These are phyloP conservation scores for Ophiostoma novo-ulmi DNA, from an alignment of 2,329 filamentous ascomycete genomes.

Conservation along the genomic window DNA sequence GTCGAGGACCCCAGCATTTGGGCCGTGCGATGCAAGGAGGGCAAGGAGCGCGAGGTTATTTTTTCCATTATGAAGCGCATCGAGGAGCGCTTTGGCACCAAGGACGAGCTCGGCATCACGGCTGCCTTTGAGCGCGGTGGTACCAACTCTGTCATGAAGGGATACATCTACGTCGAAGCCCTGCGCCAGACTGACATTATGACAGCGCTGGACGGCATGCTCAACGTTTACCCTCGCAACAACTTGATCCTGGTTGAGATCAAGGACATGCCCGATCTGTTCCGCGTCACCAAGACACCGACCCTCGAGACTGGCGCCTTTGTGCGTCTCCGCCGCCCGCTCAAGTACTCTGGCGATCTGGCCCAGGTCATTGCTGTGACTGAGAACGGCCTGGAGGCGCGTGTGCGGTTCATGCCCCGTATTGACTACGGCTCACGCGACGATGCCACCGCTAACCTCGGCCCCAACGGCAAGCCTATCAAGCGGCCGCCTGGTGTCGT, in stretches of 20 bases:
- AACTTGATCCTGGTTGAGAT: constrained; percentile 88
- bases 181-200: constrained; percentile 80
- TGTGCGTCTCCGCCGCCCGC: constrained; percentile 76
- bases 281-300: constrained; percentile 82
- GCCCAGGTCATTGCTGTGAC: constrained; percentile 90
- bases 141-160: constrained; percentile 75
- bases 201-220: constrained; percentile 73
- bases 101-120: constrained; percentile 77
- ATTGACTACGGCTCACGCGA: constrained; percentile 88
- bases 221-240: constrained; percentile 82
- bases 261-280: constrained; percentile 95
- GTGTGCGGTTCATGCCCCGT: constrained; percentile 80
- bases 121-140: constrained; percentile 86
- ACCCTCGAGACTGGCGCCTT: constrained; percentile 82
- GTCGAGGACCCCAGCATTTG: constrained; percentile 96
- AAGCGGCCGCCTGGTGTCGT: constrained; percentile 62
- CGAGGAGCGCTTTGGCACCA: constrained; percentile 70
- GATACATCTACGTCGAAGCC: constrained; percentile 93
- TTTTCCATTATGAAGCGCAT: constrained; percentile 84
- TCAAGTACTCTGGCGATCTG: constrained; percentile 81
- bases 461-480: constrained; percentile 62
- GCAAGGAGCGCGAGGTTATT: constrained; percentile 90
- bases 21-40: constrained; percentile 87
- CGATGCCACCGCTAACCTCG: constrained; percentile 50
- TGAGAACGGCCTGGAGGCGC: constrained; percentile 83